Conservation (phyloP, 352 stramenopile species). For the Phytophthora kernoviae region DNA sequence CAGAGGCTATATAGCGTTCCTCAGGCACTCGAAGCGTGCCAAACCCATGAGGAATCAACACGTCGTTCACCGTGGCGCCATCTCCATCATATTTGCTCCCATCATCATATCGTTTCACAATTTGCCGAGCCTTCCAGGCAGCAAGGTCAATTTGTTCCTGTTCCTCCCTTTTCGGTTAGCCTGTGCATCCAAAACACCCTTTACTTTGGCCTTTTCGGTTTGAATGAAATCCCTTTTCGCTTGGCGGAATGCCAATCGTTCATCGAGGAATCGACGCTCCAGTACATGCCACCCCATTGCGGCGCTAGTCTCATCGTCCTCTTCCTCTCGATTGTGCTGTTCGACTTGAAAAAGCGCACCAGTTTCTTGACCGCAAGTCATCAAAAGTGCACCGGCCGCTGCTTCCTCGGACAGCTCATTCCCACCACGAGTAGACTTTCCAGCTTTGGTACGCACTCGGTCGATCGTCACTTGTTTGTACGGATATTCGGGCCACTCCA, state of each 20-base stretch:
- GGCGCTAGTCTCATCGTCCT: background rate
- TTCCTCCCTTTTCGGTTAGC: conserved; percentile 31
- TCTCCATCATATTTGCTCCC: conserved; percentile 76
- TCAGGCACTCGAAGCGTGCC: conserved; percentile 66
- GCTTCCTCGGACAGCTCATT: conserved; percentile 36
- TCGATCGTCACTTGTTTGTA: conserved; percentile 75
- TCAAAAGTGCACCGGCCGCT: conserved; percentile 58
- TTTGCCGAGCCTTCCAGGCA: conserved; percentile 50
- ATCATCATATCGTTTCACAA: conserved; percentile 66
- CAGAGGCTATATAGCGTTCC: conserved; percentile 22
- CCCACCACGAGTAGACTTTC: conserved; percentile 12
- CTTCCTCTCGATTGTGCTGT: conserved; percentile 32
- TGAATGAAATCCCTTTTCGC: conserved; percentile 56
- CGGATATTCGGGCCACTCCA: conserved; percentile 67
- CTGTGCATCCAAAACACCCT: conserved; percentile 39
- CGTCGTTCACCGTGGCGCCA: conserved; percentile 41
- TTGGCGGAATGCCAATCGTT: conserved; percentile 49
- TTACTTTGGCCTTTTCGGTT: conserved; percentile 44
- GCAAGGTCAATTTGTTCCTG: conserved; percentile 37
- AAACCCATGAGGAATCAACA: conserved; percentile 57
- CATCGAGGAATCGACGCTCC: conserved; percentile 45
- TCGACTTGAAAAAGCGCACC: conserved; percentile 52
- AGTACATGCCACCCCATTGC: conserved; percentile 31
- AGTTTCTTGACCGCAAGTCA: conserved; percentile 45
- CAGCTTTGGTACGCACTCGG: conserved; percentile 46